A percentile compares a stretch with the other conserved stretches of the same genome.
phyloP scores from a whole-genome alignment of 176 grass and related monocot genomes.

The Raddia guianensis region DNA sequence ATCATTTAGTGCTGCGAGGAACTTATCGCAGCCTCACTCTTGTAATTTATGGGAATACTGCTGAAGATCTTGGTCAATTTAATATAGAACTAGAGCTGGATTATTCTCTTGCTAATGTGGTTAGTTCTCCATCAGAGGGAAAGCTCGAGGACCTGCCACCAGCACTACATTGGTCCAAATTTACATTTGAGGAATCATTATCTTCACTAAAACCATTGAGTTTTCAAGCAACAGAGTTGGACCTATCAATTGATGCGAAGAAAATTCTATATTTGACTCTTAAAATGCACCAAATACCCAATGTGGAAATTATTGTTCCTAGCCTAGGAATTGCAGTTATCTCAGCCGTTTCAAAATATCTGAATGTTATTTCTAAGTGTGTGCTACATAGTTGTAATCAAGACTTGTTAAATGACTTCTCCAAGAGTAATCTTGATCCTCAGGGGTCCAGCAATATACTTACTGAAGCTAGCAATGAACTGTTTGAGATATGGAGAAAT shows the following conservation, averaged over 20 bases:
- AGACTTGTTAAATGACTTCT: conserved; percentile 30
- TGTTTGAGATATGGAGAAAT: conserved; percentile 68
- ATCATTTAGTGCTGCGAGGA: conserved; percentile 88
- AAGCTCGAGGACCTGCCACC: conserved; percentile 92
- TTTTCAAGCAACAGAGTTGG: conserved; percentile 57
- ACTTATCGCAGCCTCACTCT: conserved; percentile 94
- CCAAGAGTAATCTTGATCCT: conserved; percentile 36
- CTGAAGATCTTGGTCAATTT: conserved; percentile 98
- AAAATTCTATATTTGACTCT: conserved; percentile 67
- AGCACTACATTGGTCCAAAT: conserved; percentile 69
- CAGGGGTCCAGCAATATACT: conserved; percentile 44
- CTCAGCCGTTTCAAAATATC: conserved; percentile 65
- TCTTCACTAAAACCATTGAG: conserved; percentile 66
- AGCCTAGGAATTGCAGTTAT: conserved; percentile 60
- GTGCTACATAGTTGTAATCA: conserved; percentile 51
- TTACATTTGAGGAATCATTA: conserved; percentile 72
- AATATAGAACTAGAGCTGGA: conserved; percentile 94
- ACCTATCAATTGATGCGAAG: conserved; percentile 68
- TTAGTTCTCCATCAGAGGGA: conserved; percentile 89
- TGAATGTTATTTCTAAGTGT: conserved; percentile 43
- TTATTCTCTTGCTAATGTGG: conserved; percentile 82
- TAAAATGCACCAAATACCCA: conserved; percentile 60
- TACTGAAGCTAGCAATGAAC: conserved; percentile 58
- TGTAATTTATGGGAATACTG: conserved; percentile 95
- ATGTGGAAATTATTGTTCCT: conserved; percentile 57